Percentiles rank a stretch among this genome's conserved stretches.
These are phyloP conservation scores for Apiospora marii DNA, from an alignment of 2,329 filamentous ascomycete species.

Conservation along the genomic window DNA sequence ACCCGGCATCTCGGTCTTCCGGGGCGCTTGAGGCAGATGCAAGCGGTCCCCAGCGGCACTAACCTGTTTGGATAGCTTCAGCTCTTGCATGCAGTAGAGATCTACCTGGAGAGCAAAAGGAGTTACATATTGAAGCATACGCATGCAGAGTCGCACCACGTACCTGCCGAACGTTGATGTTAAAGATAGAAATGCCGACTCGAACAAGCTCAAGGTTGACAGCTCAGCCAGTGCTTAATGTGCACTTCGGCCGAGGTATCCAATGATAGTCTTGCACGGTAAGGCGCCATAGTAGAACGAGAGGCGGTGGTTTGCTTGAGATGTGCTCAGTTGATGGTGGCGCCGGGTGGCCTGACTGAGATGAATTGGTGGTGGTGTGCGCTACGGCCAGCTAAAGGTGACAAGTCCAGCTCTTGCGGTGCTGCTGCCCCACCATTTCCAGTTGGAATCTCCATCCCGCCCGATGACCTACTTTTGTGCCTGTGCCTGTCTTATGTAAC, in stretches of 20 bases:
- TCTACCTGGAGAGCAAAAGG: neutral
- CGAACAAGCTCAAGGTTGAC: neutral
- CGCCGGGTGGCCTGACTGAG: conserved; percentile 4
- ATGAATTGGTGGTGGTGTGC: neutral
- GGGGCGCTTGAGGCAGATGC: neutral
- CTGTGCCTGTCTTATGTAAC: conserved; percentile 4
- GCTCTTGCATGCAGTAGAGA: neutral
- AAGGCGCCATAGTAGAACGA: neutral
- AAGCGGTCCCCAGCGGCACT: neutral
- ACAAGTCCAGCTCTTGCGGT: neutral
- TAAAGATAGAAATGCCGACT: conserved; percentile 2
- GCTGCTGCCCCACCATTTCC: neutral
- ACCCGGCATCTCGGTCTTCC: neutral
- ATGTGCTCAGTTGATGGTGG: neutral
- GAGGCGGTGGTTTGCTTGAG: neutral
- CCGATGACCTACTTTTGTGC: neutral
- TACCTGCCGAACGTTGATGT: neutral
- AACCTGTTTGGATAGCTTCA: neutral
- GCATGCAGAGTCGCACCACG: neutral
- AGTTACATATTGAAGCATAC: neutral
- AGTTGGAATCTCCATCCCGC: neutral
- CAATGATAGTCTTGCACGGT: neutral
- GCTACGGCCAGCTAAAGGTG: neutral
- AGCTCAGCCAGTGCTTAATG: neutral
- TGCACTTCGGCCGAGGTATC: neutral